phyloP scores from a whole-genome alignment of 148 eudicot species.

The Vaccinium myrtillus region DNA sequence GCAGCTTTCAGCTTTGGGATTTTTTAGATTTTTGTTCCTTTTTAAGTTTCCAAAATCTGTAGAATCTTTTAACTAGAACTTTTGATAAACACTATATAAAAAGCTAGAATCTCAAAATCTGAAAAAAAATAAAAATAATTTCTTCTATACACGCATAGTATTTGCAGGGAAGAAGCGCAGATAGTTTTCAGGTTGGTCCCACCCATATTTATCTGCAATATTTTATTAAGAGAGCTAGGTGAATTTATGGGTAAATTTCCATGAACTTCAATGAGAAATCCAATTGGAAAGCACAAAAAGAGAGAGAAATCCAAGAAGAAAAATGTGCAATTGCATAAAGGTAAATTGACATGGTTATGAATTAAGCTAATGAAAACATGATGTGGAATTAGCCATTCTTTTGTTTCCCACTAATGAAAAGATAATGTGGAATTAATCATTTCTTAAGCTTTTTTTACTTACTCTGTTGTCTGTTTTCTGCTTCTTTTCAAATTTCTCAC shows the following conservation, averaged over 20 bases:
- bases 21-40: too few species aligned
- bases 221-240: background rate
- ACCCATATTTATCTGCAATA: background rate
- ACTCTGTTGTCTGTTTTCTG: background rate
- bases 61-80: too few species aligned
- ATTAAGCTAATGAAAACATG: background rate
- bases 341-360: background rate
- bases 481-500: background rate
- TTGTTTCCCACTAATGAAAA: constrained; percentile 3
- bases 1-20: too few species aligned
- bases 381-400: background rate
- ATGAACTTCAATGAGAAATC: background rate
- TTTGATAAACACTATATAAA: too few species aligned
- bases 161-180: background rate
- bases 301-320: background rate
- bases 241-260: background rate
- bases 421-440: background rate
- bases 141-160: too few species aligned
- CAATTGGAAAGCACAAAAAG: too few species aligned
- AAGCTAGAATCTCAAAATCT: too few species aligned
- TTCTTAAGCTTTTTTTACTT: background rate
- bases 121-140: too few species aligned
- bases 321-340: background rate
- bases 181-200: background rate
- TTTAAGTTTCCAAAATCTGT: too few species aligned